These are phyloP conservation scores for Hypoxylon fragiforme DNA, from an alignment of 495 filamentous ascomycete genomes.

Conservation along the genomic window DNA sequence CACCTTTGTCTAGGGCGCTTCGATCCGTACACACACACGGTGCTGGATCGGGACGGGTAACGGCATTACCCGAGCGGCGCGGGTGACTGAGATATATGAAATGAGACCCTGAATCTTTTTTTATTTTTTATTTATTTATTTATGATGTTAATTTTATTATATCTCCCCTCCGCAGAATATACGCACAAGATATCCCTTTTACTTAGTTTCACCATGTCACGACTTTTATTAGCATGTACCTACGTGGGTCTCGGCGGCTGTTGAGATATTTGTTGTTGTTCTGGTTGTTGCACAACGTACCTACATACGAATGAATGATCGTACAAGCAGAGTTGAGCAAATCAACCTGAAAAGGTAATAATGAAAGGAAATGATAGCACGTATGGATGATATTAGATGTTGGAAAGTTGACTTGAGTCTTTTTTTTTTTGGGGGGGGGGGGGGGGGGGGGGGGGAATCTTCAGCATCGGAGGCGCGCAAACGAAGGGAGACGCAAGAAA, in stretches of 20 bases:
- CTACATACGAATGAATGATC: constrained; percentile 16
- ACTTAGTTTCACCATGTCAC: constrained; percentile 11
- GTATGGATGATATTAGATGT: no score
- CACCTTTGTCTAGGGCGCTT: background rate
- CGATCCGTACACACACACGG: background rate
- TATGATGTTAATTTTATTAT: no score
- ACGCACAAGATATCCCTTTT: background rate
- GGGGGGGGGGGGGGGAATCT: background rate
- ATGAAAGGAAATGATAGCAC: no score
- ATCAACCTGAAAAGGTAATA: background rate
- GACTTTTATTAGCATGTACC: constrained; percentile 1
- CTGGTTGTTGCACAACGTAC: no score
- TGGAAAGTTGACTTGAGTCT: background rate
- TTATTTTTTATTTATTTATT: background rate
- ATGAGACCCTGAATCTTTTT: background rate
- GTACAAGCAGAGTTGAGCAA: background rate
- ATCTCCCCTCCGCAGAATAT: no score
- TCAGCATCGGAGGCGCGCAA: constrained; percentile 7
- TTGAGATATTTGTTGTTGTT: no score
- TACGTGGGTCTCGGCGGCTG: background rate
- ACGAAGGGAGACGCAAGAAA: constrained; percentile 15
- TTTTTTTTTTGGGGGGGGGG: no score
- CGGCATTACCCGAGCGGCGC: background rate
- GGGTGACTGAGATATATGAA: background rate
- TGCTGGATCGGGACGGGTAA: constrained; percentile 6